Conservation (phyloP, 2,329 filamentous ascomycete genomes). For the Neonectria coccinea region DNA sequence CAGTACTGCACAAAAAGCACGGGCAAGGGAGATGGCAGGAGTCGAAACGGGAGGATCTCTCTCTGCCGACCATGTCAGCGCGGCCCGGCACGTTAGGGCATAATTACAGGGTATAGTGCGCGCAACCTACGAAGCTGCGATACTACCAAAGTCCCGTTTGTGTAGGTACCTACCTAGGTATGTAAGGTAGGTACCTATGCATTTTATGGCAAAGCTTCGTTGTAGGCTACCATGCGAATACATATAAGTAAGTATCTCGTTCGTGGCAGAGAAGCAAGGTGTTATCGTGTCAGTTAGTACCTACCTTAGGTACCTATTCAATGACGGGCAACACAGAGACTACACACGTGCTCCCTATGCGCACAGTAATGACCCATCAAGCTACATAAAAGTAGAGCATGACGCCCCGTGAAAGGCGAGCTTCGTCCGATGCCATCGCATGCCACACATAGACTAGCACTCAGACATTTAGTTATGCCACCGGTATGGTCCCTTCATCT, state of each 20-base stretch:
- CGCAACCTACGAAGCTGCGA: neutral
- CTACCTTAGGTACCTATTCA: no score
- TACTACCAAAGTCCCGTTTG: neutral
- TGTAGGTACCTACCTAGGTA: no score
- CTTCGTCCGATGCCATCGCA: neutral
- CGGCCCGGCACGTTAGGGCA: constrained; percentile 4
- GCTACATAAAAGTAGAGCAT: neutral
- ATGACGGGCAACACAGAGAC: neutral
- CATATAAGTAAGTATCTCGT: no score
- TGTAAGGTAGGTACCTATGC: no score
- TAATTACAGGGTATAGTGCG: constrained; percentile 4
- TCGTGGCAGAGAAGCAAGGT: neutral
- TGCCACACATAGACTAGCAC: neutral
- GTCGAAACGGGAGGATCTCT: constrained; percentile 1
- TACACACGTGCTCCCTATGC: neutral
- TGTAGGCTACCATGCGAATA: neutral
- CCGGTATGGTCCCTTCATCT: constrained; percentile 8
- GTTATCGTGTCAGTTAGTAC: neutral
- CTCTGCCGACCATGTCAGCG: neutral
- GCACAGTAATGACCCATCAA: neutral
- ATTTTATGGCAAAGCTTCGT: neutral
- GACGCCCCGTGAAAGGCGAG: neutral
- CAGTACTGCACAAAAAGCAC: neutral
- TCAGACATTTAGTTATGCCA: neutral
- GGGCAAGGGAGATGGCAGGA: constrained; percentile 2